phyloP scores from a whole-genome alignment of 805 yeast species.

The Wickerhamomyces chaumierensis region DNA sequence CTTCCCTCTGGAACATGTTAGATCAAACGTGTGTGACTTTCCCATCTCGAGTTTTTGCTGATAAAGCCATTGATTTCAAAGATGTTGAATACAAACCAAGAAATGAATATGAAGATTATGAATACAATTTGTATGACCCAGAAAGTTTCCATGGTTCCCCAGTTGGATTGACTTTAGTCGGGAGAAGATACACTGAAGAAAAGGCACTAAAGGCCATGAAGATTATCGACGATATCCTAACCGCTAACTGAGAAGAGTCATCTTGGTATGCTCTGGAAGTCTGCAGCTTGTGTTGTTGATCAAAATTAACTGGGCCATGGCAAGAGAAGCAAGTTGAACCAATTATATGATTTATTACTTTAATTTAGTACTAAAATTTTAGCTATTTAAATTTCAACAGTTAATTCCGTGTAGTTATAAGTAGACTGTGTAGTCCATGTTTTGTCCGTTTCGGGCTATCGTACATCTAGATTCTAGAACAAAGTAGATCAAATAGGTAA shows the following conservation, averaged over 20 bases:
- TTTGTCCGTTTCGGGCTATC: too few species aligned
- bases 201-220: constrained; percentile 33
- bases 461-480: too few species aligned
- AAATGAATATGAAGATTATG: constrained; percentile 23
- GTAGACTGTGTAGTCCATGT: too few species aligned
- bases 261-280: too few species aligned
- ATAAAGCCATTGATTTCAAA: constrained; percentile 35
- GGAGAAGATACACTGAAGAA: constrained; percentile 40
- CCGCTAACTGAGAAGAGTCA: background rate
- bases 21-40: constrained; percentile 59
- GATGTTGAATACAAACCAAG: constrained; percentile 18
- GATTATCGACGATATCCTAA: constrained; percentile 8
- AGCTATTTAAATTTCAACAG: too few species aligned
- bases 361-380: too few species aligned
- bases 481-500: too few species aligned
- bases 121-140: constrained; percentile 22
- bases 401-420: too few species aligned
- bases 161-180: constrained; percentile 37
- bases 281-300: too few species aligned
- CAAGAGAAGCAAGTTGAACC: too few species aligned
- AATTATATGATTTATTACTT: too few species aligned
- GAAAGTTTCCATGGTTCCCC: constrained; percentile 44
- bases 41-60: constrained; percentile 37
- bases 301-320: too few species aligned
- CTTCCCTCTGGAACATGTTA: constrained; percentile 59